A percentile compares a stretch with the other conserved stretches of the same genome.
Conservation (phyloP, 2,329 filamentous ascomycete genomes). For the Hypomyces rosellus region DNA sequence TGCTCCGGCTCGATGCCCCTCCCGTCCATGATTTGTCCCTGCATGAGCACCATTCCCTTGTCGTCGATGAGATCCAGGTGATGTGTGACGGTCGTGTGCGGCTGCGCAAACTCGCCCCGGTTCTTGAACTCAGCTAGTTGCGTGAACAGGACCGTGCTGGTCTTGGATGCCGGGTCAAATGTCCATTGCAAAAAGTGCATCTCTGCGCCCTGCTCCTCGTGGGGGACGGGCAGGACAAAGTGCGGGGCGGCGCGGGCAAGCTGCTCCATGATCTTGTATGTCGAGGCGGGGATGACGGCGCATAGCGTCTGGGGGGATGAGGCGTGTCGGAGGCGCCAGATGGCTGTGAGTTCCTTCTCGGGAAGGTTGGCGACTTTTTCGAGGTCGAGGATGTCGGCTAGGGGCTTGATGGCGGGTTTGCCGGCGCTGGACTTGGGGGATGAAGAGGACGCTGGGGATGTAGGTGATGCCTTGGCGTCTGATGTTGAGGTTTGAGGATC, state of each 20-base stretch:
- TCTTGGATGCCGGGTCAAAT: slow-evolving; percentile 62
- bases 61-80: slow-evolving; percentile 71
- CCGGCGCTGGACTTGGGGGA: slow-evolving; percentile 16
- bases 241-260: slow-evolving; percentile 72
- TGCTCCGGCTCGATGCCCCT: slow-evolving; percentile 72
- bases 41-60: slow-evolving; percentile 78
- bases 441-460: slow-evolving; percentile 2
- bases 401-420: slow-evolving; percentile 36
- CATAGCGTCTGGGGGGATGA: slow-evolving; percentile 68
- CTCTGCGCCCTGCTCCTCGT: slow-evolving; percentile 64
- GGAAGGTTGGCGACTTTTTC: slow-evolving; percentile 69
- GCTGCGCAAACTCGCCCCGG: slow-evolving; percentile 79
- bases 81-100: slow-evolving; percentile 91
- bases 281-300: slow-evolving; percentile 67
- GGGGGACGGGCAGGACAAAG: slow-evolving; percentile 85
- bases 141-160: slow-evolving; percentile 81
- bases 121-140: slow-evolving; percentile 90
- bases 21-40: slow-evolving; percentile 71
- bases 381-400: slow-evolving; percentile 62
- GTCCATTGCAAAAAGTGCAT: slow-evolving; percentile 97
- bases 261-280: slow-evolving; percentile 66
- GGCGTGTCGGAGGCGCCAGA: slow-evolving; percentile 88
- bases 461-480: slow-evolving; percentile 2
- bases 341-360: slow-evolving; percentile 71
- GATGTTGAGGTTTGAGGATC: slow-evolving; percentile 23